Evolutionary conservation across 2,329 filamentous ascomycete species (phyloP).

Genomic region (Akanthomyces dipterigenus): DNA sequence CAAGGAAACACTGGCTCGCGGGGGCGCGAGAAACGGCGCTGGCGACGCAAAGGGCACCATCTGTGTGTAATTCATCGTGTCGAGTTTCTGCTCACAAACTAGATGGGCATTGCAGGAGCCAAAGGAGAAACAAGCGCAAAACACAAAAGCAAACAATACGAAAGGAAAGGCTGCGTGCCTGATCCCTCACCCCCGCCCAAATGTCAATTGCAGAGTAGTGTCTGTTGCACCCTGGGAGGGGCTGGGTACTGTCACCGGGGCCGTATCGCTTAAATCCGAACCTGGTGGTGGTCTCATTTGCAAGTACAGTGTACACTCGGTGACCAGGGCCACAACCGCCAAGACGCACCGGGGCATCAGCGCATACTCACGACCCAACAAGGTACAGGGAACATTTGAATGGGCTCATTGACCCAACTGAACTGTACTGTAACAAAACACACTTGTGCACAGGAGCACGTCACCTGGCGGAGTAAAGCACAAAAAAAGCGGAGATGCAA

Average conservation of each 20-base stretch:
- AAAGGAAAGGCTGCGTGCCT: background rate
- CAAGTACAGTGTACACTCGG: background rate
- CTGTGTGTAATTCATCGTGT: background rate
- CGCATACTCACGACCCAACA: background rate
- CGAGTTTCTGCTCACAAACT: background rate
- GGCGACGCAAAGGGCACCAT: constrained; percentile 6
- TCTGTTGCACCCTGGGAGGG: background rate
- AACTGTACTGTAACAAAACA: background rate
- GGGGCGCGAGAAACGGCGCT: background rate
- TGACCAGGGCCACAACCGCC: background rate
- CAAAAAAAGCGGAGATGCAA: background rate
- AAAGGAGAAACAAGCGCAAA: background rate
- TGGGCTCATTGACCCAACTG: background rate
- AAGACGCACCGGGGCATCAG: background rate
- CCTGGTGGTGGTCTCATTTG: background rate
- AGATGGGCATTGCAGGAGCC: background rate
- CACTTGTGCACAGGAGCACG: background rate
- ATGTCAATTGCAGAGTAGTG: background rate
- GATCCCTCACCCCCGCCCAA: background rate
- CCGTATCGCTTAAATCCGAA: background rate
- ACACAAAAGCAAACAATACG: background rate
- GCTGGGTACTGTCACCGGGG: background rate
- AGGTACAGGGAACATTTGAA: background rate
- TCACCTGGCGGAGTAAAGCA: background rate
- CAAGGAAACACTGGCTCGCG: background rate